phyloP scores from a whole-genome alignment of 1,284 basidiomycete genomes.

The Rhodofomes roseus region DNA sequence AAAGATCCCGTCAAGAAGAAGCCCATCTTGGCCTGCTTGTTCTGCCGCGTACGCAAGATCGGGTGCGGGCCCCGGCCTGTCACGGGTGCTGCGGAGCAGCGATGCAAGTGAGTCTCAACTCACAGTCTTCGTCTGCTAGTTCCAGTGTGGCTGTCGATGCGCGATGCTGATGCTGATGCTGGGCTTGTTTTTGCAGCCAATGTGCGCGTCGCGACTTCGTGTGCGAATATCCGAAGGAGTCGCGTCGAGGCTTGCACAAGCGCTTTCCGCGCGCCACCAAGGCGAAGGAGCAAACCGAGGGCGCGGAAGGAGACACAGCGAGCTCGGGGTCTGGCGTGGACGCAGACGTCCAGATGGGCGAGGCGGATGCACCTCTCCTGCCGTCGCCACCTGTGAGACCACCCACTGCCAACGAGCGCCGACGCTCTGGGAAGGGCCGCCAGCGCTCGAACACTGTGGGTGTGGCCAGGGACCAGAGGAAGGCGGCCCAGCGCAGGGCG shows the following conservation, averaged over 20 bases:
- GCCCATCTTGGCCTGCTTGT: slow-evolving; percentile 35
- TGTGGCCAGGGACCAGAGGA: neutral
- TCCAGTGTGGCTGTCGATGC: too few relatives aligned
- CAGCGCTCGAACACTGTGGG: neutral
- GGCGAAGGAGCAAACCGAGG: slow-evolving; percentile 18
- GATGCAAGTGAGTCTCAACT: slow-evolving; percentile 31
- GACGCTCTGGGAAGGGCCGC: neutral
- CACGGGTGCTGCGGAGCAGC: slow-evolving; percentile 22
- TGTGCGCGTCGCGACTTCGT: slow-evolving; percentile 43
- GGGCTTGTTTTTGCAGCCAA: slow-evolving; percentile 32
- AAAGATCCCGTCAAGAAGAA: slow-evolving; percentile 28
- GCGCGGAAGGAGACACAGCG: neutral
- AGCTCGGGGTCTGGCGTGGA: neutral
- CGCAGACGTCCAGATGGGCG: neutral
- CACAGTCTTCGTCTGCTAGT: neutral
- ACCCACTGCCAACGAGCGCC: neutral
- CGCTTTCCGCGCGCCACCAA: slow-evolving; percentile 27
- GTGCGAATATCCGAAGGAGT: slow-evolving; percentile 51
- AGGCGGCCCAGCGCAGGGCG: neutral
- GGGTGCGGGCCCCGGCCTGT: slow-evolving; percentile 33
- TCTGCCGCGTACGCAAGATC: slow-evolving; percentile 39
- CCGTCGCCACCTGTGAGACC: too few relatives aligned
- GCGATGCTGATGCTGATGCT: slow-evolving; percentile 2
- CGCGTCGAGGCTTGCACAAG: slow-evolving; percentile 48
- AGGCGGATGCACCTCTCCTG: too few relatives aligned